Percentiles rank a stretch among this genome's conserved stretches.
phyloP scores from a whole-genome alignment of 768 basidiomycete genomes.

The Russula dissimulans region DNA sequence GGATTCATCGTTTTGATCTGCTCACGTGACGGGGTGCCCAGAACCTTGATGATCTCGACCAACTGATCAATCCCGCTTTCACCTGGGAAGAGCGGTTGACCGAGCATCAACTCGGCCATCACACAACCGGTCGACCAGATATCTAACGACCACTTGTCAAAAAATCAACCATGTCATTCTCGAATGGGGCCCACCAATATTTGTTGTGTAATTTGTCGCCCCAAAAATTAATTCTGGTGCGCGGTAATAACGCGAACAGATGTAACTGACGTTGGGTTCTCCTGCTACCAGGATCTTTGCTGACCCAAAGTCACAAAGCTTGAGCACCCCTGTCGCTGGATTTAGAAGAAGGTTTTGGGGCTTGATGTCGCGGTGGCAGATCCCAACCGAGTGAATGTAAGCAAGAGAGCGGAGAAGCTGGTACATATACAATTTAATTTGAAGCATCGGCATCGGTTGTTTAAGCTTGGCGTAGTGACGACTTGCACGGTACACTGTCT shows the following conservation, averaged over 20 bases:
- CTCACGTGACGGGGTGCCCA: conserved; percentile 95
- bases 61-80: conserved; percentile 98
- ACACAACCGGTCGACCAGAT: conserved; percentile 99
- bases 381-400: conserved; percentile 99
- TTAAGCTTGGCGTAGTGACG: conserved; percentile 99
- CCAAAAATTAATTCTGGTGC: conserved; percentile 99
- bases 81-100: conserved; percentile 97
- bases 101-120: conserved; percentile 99
- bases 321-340: conserved; percentile 92
- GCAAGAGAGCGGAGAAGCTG: conserved; percentile 96
- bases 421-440: conserved; percentile 99
- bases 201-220: conserved; percentile 98
- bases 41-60: conserved; percentile 99
- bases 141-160: conserved; percentile 39
- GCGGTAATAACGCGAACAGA: conserved; percentile 98
- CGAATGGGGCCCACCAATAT: conserved; percentile 67
- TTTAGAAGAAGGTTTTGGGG: conserved; percentile 98
- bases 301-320: conserved; percentile 97
- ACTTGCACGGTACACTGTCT: conserved; percentile 98
- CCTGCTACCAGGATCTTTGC: conserved; percentile 97
- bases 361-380: conserved; percentile 99
- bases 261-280: conserved; percentile 99
- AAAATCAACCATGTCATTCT: background rate
- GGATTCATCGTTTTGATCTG: conserved; percentile 99
- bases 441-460: conserved; percentile 99